Base-by-base conservation (phyloP, 2,329 filamentous ascomycete species). In the Blastomyces emzantsi region DNA sequence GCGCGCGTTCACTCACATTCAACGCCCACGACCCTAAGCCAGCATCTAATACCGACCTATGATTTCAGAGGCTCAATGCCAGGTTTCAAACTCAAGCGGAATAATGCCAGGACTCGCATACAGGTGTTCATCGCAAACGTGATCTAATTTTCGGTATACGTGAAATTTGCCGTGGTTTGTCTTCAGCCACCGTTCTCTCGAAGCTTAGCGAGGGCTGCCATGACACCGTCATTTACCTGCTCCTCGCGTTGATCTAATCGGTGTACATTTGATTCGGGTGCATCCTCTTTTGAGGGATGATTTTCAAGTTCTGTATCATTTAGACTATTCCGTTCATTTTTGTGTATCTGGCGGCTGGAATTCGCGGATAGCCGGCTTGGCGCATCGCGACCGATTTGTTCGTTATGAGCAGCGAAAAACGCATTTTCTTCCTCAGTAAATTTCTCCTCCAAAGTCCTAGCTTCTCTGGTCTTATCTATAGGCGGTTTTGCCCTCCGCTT, bases 121-220 rank as follows among this genome's bases (percentile, higher is more conserved):
- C 36, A 58, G 11, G 19, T 1, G n/a, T 39, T 30, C 30, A 30
- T 28, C 54, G 30, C 33, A 22, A 25, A 41, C n/a, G 9, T 0
- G 22, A 17, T 41, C 2, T 43, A 25, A 41, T 25, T 41, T 15
- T 25, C 0, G 13, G 36, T 36, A 43, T 43, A 9, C 2, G 8
- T 33, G 28, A 58, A 39, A 19, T 13, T 1, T 7, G 9, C 8
- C 36, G 1, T 30, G 19, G 19, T 25, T 25, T 8, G 13, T 11
- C 28, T 8, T 73, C 67, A 75, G 15, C 69, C 68, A n/a, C 68
- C 67, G 19, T 69, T 71, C 58, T 76, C 71, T 65, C 85, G 76
- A 59, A 87, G 71, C 67, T 81, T 86, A 58, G 79, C 81, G 60
- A 87, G 71, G 5, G 84, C 85, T 39, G 83, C 82, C 75, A 82